A percentile compares a stretch with the other conserved stretches of the same genome.
phyloP scores from a whole-genome alignment of 2,329 filamentous ascomycete genomes.

The Nemania sp. region DNA sequence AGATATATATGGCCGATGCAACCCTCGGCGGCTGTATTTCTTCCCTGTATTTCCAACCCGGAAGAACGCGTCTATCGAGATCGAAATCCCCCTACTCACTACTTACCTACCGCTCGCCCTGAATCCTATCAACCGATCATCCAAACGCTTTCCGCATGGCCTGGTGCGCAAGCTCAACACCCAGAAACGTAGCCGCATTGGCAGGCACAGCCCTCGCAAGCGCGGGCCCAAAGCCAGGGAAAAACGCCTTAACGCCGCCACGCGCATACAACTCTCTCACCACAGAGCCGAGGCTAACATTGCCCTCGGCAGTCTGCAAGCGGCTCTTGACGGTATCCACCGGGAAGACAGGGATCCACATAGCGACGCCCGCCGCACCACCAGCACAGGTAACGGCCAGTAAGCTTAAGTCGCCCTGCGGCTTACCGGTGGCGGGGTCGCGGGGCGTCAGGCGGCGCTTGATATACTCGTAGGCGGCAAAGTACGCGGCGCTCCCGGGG shows the following conservation, averaged over 20 bases:
- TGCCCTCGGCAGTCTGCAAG: conserved; percentile 90
- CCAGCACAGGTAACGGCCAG: conserved; percentile 87
- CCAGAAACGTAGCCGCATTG: conserved; percentile 94
- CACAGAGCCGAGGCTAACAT: conserved; percentile 82
- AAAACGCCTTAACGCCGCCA: conserved; percentile 92
- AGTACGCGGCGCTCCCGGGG: conserved; percentile 93
- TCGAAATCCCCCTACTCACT: no score
- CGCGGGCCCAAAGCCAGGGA: conserved; percentile 94
- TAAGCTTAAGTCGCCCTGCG: conserved; percentile 82
- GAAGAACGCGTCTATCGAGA: no score
- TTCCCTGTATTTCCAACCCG: no score
- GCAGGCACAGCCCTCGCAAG: conserved; percentile 93
- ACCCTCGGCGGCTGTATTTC: no score
- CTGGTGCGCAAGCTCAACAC: conserved; percentile 85
- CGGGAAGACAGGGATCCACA: conserved; percentile 99
- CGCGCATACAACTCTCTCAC: conserved; percentile 84
- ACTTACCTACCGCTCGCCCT: not conserved
- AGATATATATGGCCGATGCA: no score
- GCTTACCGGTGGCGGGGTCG: conserved; percentile 77
- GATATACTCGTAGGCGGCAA: conserved; percentile 95
- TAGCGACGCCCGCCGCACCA: conserved; percentile 91
- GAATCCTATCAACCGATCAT: conserved; percentile 41
- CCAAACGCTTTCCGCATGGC: conserved; percentile 82
- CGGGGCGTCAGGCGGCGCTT: conserved; percentile 88
- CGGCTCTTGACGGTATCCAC: conserved; percentile 96